These are phyloP conservation scores for Rhododendron henanense DNA, from an alignment of 148 eudicot genomes.

Conservation along the genomic window DNA sequence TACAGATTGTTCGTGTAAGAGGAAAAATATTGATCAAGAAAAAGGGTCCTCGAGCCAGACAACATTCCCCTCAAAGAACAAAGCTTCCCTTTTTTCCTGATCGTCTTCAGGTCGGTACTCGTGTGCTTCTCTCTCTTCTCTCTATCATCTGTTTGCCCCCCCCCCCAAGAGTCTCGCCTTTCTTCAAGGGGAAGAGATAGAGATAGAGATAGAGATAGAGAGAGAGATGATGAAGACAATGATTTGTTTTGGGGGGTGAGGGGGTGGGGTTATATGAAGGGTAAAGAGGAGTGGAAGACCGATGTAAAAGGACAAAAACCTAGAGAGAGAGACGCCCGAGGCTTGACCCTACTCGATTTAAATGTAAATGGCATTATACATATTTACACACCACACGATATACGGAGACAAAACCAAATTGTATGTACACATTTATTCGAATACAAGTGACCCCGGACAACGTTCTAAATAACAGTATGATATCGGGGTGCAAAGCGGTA, in stretches of 20 bases:
- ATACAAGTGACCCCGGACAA: too few species aligned
- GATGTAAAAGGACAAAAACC: slow-evolving; percentile 12
- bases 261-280: slow-evolving; percentile 23
- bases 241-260: slow-evolving; percentile 22
- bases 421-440: too few species aligned
- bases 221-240: slow-evolving; percentile 16
- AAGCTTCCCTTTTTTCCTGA: slow-evolving; percentile 19
- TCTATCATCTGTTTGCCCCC: neutral
- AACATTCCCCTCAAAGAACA: slow-evolving; percentile 70
- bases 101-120: neutral
- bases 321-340: slow-evolving; percentile 3
- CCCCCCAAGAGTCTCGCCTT: slow-evolving; percentile 38
- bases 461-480: too few species aligned
- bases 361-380: neutral
- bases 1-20: neutral
- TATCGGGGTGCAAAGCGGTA: neutral
- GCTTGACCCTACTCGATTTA: slow-evolving; percentile 25
- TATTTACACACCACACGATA: too few species aligned
- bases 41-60: slow-evolving; percentile 76
- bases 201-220: slow-evolving; percentile 7
- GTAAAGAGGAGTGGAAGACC: slow-evolving; percentile 12
- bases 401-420: too few species aligned
- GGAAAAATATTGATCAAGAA: neutral
- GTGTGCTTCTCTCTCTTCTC: neutral
- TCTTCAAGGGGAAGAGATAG: slow-evolving; percentile 25